A percentile compares a stretch with the other conserved stretches of the same genome.
phyloP scores from a whole-genome alignment of 306 rosid genomes.

The Canavalia ensiformis region DNA sequence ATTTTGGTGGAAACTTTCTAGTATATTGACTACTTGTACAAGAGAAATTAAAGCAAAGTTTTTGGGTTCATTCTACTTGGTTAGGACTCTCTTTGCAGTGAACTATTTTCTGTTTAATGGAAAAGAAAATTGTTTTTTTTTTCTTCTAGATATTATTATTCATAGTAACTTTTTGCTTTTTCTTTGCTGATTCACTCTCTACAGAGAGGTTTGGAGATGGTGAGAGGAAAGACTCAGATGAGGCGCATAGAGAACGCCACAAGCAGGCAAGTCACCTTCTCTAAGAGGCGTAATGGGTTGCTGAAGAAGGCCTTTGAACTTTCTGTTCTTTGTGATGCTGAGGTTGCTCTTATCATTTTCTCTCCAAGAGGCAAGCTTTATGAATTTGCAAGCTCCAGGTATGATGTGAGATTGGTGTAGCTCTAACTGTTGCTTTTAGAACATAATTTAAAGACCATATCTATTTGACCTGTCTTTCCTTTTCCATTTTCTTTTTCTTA shows the following conservation, averaged over 20 bases:
- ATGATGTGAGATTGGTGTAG: slow-evolving; percentile 12
- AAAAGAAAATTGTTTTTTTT: not conserved
- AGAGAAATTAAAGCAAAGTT: not conserved
- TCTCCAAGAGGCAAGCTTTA: slow-evolving; percentile 60
- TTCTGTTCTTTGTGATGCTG: slow-evolving; percentile 81
- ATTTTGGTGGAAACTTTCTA: slow-evolving; percentile 22
- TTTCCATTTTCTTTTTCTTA: not conserved
- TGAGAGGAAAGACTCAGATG: slow-evolving; percentile 92
- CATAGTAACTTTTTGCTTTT: not conserved
- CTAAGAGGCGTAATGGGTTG: slow-evolving; percentile 78
- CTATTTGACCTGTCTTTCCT: not conserved
- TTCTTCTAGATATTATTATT: not conserved
- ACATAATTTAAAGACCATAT: slow-evolving; percentile 10
- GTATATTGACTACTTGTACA: not conserved
- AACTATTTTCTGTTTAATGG: too few species aligned
- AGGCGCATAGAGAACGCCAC: slow-evolving; percentile 81
- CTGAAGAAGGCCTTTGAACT: slow-evolving; percentile 91
- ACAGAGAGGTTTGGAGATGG: slow-evolving; percentile 55
- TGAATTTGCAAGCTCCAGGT: slow-evolving; percentile 59
- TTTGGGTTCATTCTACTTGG: slow-evolving; percentile 19
- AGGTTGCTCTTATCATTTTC: slow-evolving; percentile 58
- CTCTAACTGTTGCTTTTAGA: not conserved
- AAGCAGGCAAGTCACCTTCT: slow-evolving; percentile 84
- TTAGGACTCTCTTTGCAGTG: slow-evolving; percentile 6
- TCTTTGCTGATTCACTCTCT: not conserved